phyloP scores from a whole-genome alignment of 495 filamentous ascomycete species.

The Corynascus novoguineensis region DNA sequence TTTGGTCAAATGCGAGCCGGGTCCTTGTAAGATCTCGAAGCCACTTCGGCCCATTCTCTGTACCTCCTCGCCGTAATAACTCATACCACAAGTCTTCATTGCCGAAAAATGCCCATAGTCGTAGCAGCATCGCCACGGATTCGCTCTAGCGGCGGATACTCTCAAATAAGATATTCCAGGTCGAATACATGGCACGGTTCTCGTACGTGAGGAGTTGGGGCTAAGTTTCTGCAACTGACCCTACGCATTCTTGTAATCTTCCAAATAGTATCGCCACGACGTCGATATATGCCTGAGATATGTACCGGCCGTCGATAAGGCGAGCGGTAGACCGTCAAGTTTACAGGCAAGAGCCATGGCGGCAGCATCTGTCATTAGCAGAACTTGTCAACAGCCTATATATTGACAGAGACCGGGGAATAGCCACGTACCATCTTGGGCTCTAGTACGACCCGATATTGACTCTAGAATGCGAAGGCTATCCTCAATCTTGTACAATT shows the following conservation, averaged over 20 bases:
- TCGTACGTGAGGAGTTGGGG: conserved; percentile 26
- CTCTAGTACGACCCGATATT: conserved; percentile 21
- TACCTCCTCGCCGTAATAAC: background rate
- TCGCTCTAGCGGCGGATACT: conserved; percentile 34
- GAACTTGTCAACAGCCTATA: background rate
- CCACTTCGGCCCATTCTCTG: background rate
- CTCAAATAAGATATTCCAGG: conserved; percentile 43
- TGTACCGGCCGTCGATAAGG: conserved; percentile 34
- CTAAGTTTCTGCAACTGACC: conserved; percentile 21
- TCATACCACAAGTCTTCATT: conserved; percentile 33
- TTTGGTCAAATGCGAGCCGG: background rate
- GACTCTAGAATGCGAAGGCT: conserved; percentile 34
- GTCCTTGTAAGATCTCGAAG: background rate
- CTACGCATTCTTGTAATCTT: conserved; percentile 30
- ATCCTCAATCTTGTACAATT: conserved; percentile 29
- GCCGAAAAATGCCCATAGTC: conserved; percentile 44
- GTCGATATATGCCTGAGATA: conserved; percentile 20
- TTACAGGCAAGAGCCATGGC: conserved; percentile 22
- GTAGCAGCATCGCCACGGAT: conserved; percentile 36
- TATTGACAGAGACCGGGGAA: background rate
- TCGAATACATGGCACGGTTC: conserved; percentile 34
- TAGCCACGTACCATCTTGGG: conserved; percentile 10
- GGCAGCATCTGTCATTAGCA: conserved; percentile 20
- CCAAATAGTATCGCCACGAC: conserved; percentile 13
- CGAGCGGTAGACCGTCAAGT: conserved; percentile 27